phyloP scores from a whole-genome alignment of 2,329 filamentous ascomycete species.

The Didymella exigua region DNA sequence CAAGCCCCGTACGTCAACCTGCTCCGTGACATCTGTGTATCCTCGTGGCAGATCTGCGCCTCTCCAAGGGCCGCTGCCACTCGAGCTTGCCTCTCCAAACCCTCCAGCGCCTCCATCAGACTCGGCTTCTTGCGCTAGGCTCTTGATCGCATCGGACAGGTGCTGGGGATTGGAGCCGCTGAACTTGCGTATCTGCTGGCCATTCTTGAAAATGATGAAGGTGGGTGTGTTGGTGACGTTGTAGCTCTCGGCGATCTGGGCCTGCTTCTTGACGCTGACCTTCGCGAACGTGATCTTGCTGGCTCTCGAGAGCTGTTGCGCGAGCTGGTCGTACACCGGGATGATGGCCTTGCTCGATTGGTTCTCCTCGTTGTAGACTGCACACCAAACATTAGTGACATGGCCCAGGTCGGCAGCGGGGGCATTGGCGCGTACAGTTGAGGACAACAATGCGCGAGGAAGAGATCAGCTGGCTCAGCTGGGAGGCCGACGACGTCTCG shows the following conservation, averaged over 20 bases:
- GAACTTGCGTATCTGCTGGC: conserved; percentile 69
- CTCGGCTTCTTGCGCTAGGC: conserved; percentile 69
- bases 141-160: conserved; percentile 73
- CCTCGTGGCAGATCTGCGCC: conserved; percentile 77
- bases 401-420: conserved; percentile 22
- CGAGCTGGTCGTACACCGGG: conserved; percentile 79
- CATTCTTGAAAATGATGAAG: conserved; percentile 81
- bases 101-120: conserved; percentile 51
- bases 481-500: conserved; percentile 50
- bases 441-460: conserved; percentile 80
- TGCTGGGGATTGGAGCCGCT: conserved; percentile 74
- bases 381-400: conserved; percentile 27
- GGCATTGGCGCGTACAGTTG: conserved; percentile 71
- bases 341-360: conserved; percentile 83
- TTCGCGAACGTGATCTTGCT: conserved; percentile 82
- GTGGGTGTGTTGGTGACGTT: conserved; percentile 80
- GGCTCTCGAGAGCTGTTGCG: conserved; percentile 70
- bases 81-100: conserved; percentile 51
- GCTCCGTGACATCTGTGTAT: conserved; percentile 81
- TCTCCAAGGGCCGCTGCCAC: conserved; percentile 65
- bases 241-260: conserved; percentile 75
- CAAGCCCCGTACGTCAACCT: conserved; percentile 77
- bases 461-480: conserved; percentile 64
- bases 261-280: conserved; percentile 79
- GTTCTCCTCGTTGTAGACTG: conserved; percentile 90